Evolutionary conservation across 176 grass and related monocot genomes (phyloP).

Genomic region (Themeda triandra): DNA sequence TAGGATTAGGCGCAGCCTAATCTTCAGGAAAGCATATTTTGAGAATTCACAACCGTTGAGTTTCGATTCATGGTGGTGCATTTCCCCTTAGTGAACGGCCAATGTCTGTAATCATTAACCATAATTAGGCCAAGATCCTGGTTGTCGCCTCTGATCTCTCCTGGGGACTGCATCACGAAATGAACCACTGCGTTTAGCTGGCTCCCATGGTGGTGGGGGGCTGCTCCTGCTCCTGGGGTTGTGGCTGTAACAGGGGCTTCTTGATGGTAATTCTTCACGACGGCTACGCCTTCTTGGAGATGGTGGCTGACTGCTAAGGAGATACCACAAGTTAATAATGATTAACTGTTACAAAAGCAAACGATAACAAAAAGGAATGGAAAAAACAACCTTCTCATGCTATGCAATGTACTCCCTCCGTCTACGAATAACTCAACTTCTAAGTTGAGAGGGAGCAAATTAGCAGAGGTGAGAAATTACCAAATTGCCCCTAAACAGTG

Average conservation of each 20-base stretch:
- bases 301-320: not conserved
- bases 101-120: not conserved
- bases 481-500: no score
- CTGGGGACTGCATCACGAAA: not conserved
- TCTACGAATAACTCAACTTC: no score
- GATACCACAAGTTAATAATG: not conserved
- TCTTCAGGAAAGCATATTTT: not conserved
- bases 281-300: not conserved
- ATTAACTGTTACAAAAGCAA: not conserved
- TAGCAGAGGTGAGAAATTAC: no score
- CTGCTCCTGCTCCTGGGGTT: not conserved
- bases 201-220: not conserved
- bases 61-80: not conserved
- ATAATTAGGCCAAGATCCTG: not conserved
- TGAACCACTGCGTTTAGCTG: not conserved
- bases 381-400: not conserved
- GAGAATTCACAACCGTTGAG: not conserved
- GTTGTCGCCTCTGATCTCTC: not conserved
- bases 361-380: not conserved
- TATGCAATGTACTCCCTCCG: not conserved
- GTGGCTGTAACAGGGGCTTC: not conserved
- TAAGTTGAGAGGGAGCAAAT: no score
- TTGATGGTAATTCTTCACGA: not conserved
- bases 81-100: not conserved
- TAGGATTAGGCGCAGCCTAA: not conserved